phyloP scores from a whole-genome alignment of 179 eudicot genomes.

The Silene vulgaris region DNA sequence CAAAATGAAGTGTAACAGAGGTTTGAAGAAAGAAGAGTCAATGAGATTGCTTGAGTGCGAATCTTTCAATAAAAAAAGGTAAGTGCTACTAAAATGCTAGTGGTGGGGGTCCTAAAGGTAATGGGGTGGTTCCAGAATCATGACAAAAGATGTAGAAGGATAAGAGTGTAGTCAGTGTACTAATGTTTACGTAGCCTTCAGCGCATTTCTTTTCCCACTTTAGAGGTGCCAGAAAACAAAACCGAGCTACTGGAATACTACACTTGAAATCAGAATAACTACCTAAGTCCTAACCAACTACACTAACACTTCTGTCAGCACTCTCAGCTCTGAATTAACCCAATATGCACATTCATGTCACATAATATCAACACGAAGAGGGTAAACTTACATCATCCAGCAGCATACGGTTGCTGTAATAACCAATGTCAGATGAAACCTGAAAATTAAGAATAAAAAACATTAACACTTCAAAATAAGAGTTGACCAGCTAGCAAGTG shows the following conservation, averaged over 20 bases:
- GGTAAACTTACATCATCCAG: slow-evolving; percentile 87
- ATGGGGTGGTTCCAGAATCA: not conserved
- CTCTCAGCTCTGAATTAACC: no score
- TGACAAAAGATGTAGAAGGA: not conserved
- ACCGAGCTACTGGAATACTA: not conserved
- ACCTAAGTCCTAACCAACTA: not conserved
- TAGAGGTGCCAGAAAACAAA: not conserved
- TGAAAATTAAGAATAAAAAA: slow-evolving; percentile 33
- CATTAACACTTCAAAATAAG: not conserved
- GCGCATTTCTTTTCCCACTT: not conserved
- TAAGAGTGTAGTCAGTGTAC: not conserved
- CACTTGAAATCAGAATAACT: not conserved
- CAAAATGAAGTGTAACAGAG: not conserved
- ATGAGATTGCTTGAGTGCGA: not conserved
- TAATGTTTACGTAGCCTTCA: not conserved
- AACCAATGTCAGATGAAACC: slow-evolving; percentile 75
- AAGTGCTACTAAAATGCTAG: not conserved
- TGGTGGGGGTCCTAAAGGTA: not conserved
- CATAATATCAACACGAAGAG: not conserved
- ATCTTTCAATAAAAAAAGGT: not conserved
- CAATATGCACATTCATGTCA: not conserved
- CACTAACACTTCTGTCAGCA: no score
- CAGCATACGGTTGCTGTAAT: slow-evolving; percentile 91
- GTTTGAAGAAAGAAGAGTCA: not conserved
- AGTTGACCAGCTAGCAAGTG: not conserved